Conservation (phyloP, 225 moss, liverwort and hornwort genomes). For the Lunularia cruciata region DNA sequence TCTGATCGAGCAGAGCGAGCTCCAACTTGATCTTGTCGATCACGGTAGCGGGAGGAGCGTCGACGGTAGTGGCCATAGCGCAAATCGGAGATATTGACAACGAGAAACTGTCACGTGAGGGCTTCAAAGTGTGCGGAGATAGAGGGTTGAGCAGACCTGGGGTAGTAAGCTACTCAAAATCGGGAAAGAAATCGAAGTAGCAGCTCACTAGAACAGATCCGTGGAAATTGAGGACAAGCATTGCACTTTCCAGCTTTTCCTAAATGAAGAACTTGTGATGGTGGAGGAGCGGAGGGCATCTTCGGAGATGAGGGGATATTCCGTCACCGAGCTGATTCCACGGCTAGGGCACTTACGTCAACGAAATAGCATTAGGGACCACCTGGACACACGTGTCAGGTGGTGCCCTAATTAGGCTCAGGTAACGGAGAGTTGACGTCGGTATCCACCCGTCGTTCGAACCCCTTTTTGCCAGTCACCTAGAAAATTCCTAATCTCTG, state of each 20-base stretch:
- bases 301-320: neutral
- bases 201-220: neutral
- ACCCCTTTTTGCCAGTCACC: too few species aligned
- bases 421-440: too few species aligned
- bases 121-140: neutral
- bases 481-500: too few species aligned
- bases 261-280: neutral
- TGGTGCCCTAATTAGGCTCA: too few species aligned
- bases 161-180: neutral
- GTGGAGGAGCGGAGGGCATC: neutral
- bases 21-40: conserved; percentile 78
- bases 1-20: conserved; percentile 80
- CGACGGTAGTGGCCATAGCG: conserved; percentile 53
- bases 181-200: neutral
- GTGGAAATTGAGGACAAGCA: neutral
- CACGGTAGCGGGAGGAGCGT: conserved; percentile 49
- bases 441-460: too few species aligned
- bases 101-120: neutral
- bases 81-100: neutral
- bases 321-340: too few species aligned
- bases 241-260: conserved; percentile 4
- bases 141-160: neutral
- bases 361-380: too few species aligned
- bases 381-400: too few species aligned
- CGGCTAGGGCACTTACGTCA: too few species aligned